A percentile compares a stretch with the other conserved stretches of the same genome.
Evolutionary conservation across 768 basidiomycete species (phyloP).

Genomic region (Plicaturopsis crispa): DNA sequence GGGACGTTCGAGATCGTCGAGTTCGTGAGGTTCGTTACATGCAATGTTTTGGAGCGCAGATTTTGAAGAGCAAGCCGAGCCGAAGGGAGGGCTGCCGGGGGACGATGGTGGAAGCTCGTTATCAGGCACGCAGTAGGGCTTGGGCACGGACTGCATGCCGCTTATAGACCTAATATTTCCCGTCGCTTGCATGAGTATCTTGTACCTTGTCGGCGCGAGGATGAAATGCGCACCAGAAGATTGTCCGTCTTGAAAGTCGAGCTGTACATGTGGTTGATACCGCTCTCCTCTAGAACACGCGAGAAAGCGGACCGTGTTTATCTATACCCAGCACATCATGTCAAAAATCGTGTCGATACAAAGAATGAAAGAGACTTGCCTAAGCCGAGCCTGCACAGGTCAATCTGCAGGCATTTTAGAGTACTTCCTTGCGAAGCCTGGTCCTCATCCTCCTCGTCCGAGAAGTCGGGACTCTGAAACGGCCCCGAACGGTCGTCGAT

Average conservation of each 20-base stretch:
- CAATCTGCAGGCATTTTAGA: slow-evolving; percentile 68
- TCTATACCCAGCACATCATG: slow-evolving; percentile 30
- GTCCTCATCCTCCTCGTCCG: slow-evolving; percentile 28
- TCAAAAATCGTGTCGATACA: background rate
- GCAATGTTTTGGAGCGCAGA: too few relatives aligned
- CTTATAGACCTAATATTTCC: slow-evolving; percentile 41
- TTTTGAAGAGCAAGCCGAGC: too few relatives aligned
- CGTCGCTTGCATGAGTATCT: too few relatives aligned
- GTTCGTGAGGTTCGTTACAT: too few relatives aligned
- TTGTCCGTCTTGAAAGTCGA: slow-evolving; percentile 83
- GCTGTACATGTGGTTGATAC: slow-evolving; percentile 79
- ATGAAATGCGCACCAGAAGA: slow-evolving; percentile 42
- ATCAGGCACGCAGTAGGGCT: slow-evolving; percentile 51
- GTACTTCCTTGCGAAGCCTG: slow-evolving; percentile 26
- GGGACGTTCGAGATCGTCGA: too few relatives aligned
- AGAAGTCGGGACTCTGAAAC: slow-evolving; percentile 13
- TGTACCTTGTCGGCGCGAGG: background rate
- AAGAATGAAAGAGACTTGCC: slow-evolving; percentile 30
- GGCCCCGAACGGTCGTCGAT: slow-evolving; percentile 30
- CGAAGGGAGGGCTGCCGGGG: too few relatives aligned
- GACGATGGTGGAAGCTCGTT: slow-evolving; percentile 13
- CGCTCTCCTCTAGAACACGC: slow-evolving; percentile 60
- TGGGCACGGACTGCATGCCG: slow-evolving; percentile 49
- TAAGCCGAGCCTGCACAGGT: slow-evolving; percentile 63
- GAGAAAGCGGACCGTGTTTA: slow-evolving; percentile 73